Conservation (phyloP, 73 alveolate genomes). For the Blepharisma stoltei region DNA sequence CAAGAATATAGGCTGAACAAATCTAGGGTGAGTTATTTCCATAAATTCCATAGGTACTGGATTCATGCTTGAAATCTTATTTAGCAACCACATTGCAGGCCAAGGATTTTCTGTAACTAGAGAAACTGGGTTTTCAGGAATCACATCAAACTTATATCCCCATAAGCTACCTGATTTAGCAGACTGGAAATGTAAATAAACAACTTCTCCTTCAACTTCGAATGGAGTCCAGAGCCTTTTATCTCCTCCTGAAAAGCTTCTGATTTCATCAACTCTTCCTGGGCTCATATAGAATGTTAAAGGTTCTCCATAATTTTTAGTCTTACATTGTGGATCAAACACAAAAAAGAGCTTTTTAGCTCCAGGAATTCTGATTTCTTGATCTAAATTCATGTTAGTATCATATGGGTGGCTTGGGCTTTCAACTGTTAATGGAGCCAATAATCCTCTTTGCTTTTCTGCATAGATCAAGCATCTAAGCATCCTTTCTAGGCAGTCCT, state of each 20-base stretch:
- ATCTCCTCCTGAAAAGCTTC: not conserved
- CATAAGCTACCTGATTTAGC: not conserved
- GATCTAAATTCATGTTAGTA: not conserved
- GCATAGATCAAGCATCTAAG: not conserved
- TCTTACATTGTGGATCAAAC: not conserved
- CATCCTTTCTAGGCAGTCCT: not conserved
- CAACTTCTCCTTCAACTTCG: not conserved
- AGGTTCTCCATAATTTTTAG: not conserved
- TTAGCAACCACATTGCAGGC: not conserved
- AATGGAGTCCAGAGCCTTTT: not conserved
- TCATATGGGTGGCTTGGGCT: not conserved
- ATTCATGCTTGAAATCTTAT: not conserved
- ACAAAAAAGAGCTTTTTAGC: not conserved
- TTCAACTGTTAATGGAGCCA: not conserved
- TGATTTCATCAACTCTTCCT: conserved; percentile 2
- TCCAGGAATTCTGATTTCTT: not conserved
- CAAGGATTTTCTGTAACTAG: conserved; percentile 28
- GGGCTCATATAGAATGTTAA: not conserved
- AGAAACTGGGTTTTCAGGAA: not conserved
- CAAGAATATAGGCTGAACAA: not conserved
- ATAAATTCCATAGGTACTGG: not conserved
- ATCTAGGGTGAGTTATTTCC: not conserved
- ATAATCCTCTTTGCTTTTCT: not conserved
- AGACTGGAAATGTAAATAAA: not conserved
- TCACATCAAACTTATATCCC: not conserved